Evolutionary conservation across 2,329 filamentous ascomycete genomes (phyloP).

Genomic region (Penicillium sp.): DNA sequence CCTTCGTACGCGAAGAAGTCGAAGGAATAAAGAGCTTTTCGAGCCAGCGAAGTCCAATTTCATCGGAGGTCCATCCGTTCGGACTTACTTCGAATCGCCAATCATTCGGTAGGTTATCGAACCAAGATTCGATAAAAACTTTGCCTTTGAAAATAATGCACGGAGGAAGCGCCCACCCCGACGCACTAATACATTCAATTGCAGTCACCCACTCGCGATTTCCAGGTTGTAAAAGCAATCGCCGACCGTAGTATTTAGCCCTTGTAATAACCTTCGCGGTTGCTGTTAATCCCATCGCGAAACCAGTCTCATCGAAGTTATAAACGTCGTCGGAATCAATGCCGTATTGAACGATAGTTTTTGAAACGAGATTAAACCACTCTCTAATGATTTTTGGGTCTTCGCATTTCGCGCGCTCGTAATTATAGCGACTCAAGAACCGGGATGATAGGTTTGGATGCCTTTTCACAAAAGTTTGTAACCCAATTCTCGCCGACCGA

Average conservation of each 20-base stretch:
- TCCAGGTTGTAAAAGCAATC: slow-evolving; percentile 9
- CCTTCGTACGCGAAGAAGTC: no score
- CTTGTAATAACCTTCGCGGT: slow-evolving; percentile 1
- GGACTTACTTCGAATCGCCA: slow-evolving; percentile 19
- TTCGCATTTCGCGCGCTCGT: background rate
- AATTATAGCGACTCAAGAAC: no score
- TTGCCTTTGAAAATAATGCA: slow-evolving; percentile 17
- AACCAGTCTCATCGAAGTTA: background rate
- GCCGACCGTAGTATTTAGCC: slow-evolving; percentile 4
- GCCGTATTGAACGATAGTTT: background rate
- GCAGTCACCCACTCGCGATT: slow-evolving; percentile 14
- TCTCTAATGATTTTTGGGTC: background rate
- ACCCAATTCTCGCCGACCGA: background rate
- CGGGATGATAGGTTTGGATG: no score
- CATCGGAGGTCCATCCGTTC: slow-evolving; percentile 40
- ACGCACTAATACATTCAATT: slow-evolving; percentile 12
- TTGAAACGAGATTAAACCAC: background rate
- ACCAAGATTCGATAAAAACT: slow-evolving; percentile 8
- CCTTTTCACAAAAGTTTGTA: no score
- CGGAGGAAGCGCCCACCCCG: slow-evolving; percentile 6
- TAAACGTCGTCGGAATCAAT: background rate
- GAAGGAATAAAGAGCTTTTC: no score
- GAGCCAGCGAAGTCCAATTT: no score
- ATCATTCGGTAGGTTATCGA: slow-evolving; percentile 3
- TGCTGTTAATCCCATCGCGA: slow-evolving; percentile 1